phyloP scores from a whole-genome alignment of 169 alveolate genomes.

The Neospora caninum region DNA sequence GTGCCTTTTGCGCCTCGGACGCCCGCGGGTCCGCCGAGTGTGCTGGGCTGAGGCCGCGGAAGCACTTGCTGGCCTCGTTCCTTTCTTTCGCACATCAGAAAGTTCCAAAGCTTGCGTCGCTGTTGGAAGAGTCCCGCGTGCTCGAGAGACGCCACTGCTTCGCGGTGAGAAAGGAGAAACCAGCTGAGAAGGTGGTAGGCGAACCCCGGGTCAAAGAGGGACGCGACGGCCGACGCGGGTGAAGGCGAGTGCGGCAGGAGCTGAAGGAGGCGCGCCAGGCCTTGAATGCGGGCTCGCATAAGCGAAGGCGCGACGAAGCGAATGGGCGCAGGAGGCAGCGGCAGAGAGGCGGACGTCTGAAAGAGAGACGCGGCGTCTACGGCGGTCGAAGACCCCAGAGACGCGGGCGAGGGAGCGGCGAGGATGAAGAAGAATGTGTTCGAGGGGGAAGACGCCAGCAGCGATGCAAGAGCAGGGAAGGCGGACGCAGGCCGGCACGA shows the following conservation, averaged over 20 bases:
- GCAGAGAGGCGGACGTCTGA: neutral
- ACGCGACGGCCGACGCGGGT: neutral
- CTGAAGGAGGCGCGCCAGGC: constrained; percentile 9
- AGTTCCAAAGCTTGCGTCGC: neutral
- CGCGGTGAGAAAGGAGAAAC: neutral
- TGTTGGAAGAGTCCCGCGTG: constrained; percentile 8
- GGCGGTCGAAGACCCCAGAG: neutral
- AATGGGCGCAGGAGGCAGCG: neutral
- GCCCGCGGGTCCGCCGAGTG: neutral
- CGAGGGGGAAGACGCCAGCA: neutral
- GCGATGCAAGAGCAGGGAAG: neutral
- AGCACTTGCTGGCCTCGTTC: neutral
- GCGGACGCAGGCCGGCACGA: neutral
- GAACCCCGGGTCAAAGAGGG: neutral
- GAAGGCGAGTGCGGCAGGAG: neutral
- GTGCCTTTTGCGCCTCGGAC: neutral
- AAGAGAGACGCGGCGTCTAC: neutral
- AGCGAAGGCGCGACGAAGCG: neutral
- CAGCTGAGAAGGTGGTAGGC: neutral
- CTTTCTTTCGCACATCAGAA: neutral
- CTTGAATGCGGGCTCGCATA: neutral
- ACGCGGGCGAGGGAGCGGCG: neutral
- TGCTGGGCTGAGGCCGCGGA: neutral
- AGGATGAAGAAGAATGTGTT: neutral
- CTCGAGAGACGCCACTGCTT: neutral